Evolutionary conservation across 2,329 filamentous ascomycete species (phyloP).

Genomic region (Microsporum audouinii): DNA sequence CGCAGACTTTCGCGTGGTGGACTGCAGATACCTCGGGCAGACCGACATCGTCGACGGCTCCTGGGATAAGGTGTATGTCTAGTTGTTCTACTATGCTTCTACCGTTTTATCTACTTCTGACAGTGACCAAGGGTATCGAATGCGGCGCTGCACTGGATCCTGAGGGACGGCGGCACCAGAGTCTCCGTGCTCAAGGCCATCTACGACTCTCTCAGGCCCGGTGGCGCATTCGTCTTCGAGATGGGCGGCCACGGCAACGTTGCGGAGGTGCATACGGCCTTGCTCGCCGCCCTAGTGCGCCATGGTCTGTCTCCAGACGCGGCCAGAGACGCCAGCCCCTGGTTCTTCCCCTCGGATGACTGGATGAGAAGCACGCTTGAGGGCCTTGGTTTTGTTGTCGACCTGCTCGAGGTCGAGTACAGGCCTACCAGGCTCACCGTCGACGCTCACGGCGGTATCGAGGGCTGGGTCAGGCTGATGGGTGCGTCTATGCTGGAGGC

Average conservation of each 20-base stretch:
- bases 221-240: conserved; percentile 54
- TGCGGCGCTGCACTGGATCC: conserved; percentile 57
- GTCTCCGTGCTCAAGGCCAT: conserved; percentile 44
- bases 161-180: conserved; percentile 39
- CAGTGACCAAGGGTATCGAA: conserved; percentile 41
- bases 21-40: conserved; percentile 27
- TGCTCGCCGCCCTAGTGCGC: conserved; percentile 42
- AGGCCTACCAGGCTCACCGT: conserved; percentile 46
- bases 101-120: background rate
- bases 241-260: conserved; percentile 62
- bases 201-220: conserved; percentile 41
- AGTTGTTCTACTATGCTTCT: background rate
- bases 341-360: conserved; percentile 59
- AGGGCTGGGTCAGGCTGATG: conserved; percentile 57
- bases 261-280: conserved; percentile 48
- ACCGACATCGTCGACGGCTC: conserved; percentile 18
- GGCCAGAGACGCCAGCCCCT: conserved; percentile 46
- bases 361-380: conserved; percentile 41
- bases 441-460: conserved; percentile 42
- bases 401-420: conserved; percentile 51
- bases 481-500: conserved; percentile 48
- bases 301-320: conserved; percentile 42
- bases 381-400: conserved; percentile 36
- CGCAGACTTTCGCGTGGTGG: conserved; percentile 23
- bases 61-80: conserved; percentile 42